Evolutionary conservation across 108 stramenopile species (phyloP).

Genomic region (Schizochytrium sp.): DNA sequence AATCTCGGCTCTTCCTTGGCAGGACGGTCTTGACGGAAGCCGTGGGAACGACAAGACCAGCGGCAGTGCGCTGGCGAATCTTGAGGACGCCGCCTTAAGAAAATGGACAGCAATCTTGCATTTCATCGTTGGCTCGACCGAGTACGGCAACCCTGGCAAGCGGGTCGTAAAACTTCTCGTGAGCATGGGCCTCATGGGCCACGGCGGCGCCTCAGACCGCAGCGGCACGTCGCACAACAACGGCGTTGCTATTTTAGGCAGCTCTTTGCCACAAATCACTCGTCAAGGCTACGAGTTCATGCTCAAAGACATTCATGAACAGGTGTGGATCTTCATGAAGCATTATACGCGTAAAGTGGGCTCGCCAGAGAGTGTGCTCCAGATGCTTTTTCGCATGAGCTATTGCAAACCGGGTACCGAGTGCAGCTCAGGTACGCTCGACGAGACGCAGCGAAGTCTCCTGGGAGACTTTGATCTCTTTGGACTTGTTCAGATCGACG

Average conservation of each 20-base stretch:
- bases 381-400: conserved; percentile 4
- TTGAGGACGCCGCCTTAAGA: background rate
- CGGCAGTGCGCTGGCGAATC: background rate
- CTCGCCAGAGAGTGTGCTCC: background rate
- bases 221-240: background rate
- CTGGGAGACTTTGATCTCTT: background rate
- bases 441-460: background rate
- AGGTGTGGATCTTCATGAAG: background rate
- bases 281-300: background rate
- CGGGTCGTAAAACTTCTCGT: background rate
- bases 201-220: background rate
- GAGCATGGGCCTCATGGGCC: background rate
- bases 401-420: background rate
- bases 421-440: background rate
- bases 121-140: background rate
- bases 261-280: background rate
- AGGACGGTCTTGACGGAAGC: background rate
- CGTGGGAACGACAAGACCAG: background rate
- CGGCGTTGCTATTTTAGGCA: too few relatives aligned
- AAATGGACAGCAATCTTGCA: background rate
- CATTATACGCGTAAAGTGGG: background rate
- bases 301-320: background rate
- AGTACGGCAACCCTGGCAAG: background rate
- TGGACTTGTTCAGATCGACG: background rate
- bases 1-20: background rate